Base-by-base conservation (phyloP, 2,329 filamentous ascomycete species). In the Fusarium xyrophilum region DNA sequence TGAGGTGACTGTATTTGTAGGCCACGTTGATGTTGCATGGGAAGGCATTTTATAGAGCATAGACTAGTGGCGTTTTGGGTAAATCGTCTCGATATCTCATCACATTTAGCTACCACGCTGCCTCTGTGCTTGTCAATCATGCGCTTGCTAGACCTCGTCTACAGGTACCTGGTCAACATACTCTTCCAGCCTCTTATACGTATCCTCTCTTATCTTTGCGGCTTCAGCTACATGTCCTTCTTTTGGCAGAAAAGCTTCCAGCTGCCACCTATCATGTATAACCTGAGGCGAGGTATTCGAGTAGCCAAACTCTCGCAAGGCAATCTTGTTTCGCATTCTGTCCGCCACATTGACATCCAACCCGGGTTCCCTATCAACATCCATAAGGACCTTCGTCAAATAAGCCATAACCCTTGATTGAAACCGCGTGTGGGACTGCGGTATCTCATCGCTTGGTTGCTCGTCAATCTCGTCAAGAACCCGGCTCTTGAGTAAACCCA, bases 1-100 rank as follows among this genome's bases (percentile, higher is more conserved):
- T 84, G 78, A 76, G 85, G 60, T 21, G 38, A 40, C 7, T 70
- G 67, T 69, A 65, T 56, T 69, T 70, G 30, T 69, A 70, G 46
- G 53, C 33, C 52, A 42, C 51, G 27, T 56, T 33, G 46, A 47
- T 53, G n/a, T 32, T 65, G 56, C 61, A 66, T 68, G 32, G 44
- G 54, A 30, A 38, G 35, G 43, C 50, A 55, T 58, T 53, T 25
- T 47, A 69, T 69, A 69, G 46, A 69, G 67, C 54, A 69, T 69
- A 67, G 62, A 69, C 57, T 63, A 53, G 33, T 44, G 67, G 67
- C 62, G 66, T 68, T 69, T 51, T 51, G 35, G 65, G 19, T 44
- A 47, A 35, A 67, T 36, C 21, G 10, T 43, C n/a, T 55, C 48
- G 40, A 7, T 17, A 46, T 54, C 32, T 56, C n/a, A 33, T 48